Base-by-base conservation (phyloP, 106 monocot genomes). In the Cymbidium sinense region DNA sequence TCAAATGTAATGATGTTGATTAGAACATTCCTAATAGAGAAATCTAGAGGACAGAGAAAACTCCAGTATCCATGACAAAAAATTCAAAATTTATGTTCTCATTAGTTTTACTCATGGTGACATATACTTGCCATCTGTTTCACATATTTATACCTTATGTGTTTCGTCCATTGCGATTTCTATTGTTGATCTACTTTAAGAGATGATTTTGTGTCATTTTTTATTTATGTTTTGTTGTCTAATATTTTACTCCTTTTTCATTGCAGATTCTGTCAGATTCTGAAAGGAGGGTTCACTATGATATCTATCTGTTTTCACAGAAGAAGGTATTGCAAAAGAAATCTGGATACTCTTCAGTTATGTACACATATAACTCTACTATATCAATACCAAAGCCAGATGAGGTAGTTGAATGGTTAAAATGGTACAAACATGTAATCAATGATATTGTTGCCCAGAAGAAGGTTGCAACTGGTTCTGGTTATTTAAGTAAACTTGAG, bases 231-330 rank as follows among this genome's bases (percentile, higher is more conserved):
- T 77, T 36, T 44, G 19, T 3, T 78, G 37, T 81, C 73, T 78
- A 30, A 65, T 34, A 31, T 61, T 62, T 80, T 58, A 3, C 47
- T 47, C 47, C 13, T 64, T 64, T 73, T 81, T 31, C 62, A 43
- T 8, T 84, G 81, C 89, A 98, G 96, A 98, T 98, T 88, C 82
- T 98, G 67, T 98, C 94, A 19, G 88, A 98, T 86, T 91, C 91
- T 77, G 79, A 86, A 80, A 94, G 76, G 83, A 91, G 91, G 80
- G 94, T 84, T 17, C 85, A 90, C 21, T 98, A 98, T 50, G 90
- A 98, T 37, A 79, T 70, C 50, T 85, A 80, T 82, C 80, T 98
- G 43, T 74, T 82, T 50, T 84, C 89, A 83, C 83, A 83, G 74
- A 90, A 85, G 74, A 81, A 77, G 47, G 71, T 81, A 58, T 13